Evolutionary conservation across 169 alveolate species (phyloP).

Genomic region (Eimeria acervulina): DNA sequence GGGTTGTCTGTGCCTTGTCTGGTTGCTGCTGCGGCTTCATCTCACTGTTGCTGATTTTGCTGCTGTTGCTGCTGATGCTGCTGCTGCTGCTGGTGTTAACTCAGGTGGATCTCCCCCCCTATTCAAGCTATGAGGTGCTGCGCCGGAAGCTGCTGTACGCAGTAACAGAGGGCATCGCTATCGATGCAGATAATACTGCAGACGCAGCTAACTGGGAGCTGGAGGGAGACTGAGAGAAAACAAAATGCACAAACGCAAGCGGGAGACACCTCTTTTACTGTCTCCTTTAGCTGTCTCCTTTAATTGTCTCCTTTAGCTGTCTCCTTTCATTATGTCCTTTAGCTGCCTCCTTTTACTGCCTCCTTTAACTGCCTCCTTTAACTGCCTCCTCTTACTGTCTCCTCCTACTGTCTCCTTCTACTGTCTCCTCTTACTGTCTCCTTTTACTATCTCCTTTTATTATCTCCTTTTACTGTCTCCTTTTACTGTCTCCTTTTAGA

Average conservation of each 20-base stretch:
- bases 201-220: constrained; percentile 81
- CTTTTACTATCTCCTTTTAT: too few relatives aligned
- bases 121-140: constrained; percentile 91
- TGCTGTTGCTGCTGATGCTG: constrained; percentile 19
- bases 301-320: too few relatives aligned
- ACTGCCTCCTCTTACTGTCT: too few relatives aligned
- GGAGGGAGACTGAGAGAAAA: constrained; percentile 6
- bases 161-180: constrained; percentile 90
- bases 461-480: too few relatives aligned
- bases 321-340: too few relatives aligned
- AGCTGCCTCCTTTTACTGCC: too few relatives aligned
- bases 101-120: constrained; percentile 92
- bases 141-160: constrained; percentile 92
- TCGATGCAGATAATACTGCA: constrained; percentile 88
- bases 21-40: not conserved
- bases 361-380: too few relatives aligned
- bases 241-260: not conserved
- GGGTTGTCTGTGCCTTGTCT: not conserved
- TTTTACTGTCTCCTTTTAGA: too few relatives aligned
- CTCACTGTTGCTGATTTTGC: not conserved
- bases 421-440: too few relatives aligned
- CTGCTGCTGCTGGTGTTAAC: too few relatives aligned
- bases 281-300: too few relatives aligned
- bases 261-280: not conserved
- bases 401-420: too few relatives aligned